Base-by-base conservation (phyloP, 768 basidiomycete genomes). In the Amanita pseudoporphyria region DNA sequence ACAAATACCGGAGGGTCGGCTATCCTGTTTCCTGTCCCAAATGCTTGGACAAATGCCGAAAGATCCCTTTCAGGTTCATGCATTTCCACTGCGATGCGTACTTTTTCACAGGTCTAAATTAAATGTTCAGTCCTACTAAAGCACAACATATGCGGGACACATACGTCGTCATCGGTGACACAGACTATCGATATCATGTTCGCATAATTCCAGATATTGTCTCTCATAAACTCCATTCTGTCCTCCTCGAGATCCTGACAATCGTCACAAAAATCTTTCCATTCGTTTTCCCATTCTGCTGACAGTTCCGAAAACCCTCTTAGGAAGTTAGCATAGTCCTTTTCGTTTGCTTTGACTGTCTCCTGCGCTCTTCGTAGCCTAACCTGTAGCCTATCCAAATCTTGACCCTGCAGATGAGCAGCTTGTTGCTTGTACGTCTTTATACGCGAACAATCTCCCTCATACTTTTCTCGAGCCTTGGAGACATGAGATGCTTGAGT, bases 221-320 rank as follows among this genome's bases (percentile, higher is more conserved):
- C 91, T 69, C 95, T 97, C 71, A 88, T 81, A 63, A 94, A 87
- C 53, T 94, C 92, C 63, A 93, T 66, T 21, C 96, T 77, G 49
- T 98, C 96, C 58, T 98, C 94, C 59, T 99, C 96, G 38, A 96
- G 67, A 70, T 99, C 96, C 67, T 99, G 96, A 55, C 88, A 90
- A n/a, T 78, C 77, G 66, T 99, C 96, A 61, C 92, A 97, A 66
- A 94, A 98, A 10, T 72, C 72, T 65, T 89, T 94, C 94, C 94
- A 99, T 45, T 93, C 86, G 53, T 72, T 70, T 62, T 97, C 94
- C 95, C 94, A 98, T 55, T 80, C 80, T 19, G 70, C 74, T 46
- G 79, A 68, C 39, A 87, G 82, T 44, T 91, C 86, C 55, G 79
- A 72, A 31, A 96, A 66, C 0, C 81, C 82, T 50, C 77, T 76